Base-by-base conservation (phyloP, 352 stramenopile species). In the Blastocystis sp. region DNA sequence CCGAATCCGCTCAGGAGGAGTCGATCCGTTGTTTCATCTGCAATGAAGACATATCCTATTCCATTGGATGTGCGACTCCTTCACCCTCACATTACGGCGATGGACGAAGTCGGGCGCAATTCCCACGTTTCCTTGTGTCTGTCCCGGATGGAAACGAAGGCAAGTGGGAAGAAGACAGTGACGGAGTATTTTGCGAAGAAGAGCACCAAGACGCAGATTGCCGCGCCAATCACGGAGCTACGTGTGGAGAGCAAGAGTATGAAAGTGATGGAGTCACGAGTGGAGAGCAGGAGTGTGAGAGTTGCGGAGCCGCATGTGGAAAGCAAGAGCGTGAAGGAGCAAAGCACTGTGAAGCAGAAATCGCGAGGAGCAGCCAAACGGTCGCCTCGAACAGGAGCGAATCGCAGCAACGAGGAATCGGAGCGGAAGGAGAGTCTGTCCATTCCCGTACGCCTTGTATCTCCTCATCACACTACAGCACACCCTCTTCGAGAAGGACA, bases 31-130 rank as follows among this genome's bases (percentile, higher is more conserved):
- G 71, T 28, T 65, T 14, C 24, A 65, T 81, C 17, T 81, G 71
- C 24, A 17, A 21, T 21, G 40, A 64, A 64, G 71, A 81, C 48
- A 81, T 81, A 81, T 81, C 71, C 71, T 42, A 43, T 45, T 21
- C 45, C 40, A 3, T 45, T 43, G 1, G 45, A 34, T 59, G 19
- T 24, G 19, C 6, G 9, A 63, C 17, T 40, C 71, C 71, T 66
- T 81, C 17, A 81, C 60, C 14, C 9, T 21, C 38, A 81, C 71
- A 54, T 81, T 40, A 66, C 52, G 17, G 2, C 40, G 28, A 57
- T 64, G 43, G 66, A 21, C 38, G 57, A 66, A 40, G 17, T 28
- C 7, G 14, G 43, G 43, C 71, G 71, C 21, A 81, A 45, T 21
- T 24, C 24, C 45, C 71, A 81, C 48, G 59, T 81, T 2, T 66